Base-by-base conservation (phyloP, 2,329 filamentous ascomycete genomes). In the Botrytis tulipae region DNA sequence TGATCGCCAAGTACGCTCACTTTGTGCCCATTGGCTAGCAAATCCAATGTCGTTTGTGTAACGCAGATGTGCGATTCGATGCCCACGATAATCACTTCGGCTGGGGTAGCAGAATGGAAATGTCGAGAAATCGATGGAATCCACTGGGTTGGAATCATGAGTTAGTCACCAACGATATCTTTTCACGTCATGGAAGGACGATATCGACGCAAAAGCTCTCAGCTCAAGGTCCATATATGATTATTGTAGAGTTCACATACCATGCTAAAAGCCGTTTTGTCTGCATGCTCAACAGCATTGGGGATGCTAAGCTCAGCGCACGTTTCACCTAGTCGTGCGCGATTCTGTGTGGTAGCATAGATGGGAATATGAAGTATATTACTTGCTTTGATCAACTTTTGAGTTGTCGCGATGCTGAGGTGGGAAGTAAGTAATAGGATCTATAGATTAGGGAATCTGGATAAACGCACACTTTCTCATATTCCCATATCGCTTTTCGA, bases 31-130 rank as follows among this genome's bases (percentile, higher is more conserved):
- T 87, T 86, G 35, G 86, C 85, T 61, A 96, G 84, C 67, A 97
- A 84, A 84, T 98, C 95, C 60, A 98, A 86, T 25, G 93, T 90
- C 60, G 95, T 98, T 86, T 98, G 95, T 75, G 93, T 95, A 44
- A 98, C 90, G 85, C 95, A 98, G 81, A 98, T 96, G 83, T 98
- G 95, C 59, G 90, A 89, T 84, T 98, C 95, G 81, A 98, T 97
- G 54, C 95, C 95, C 25, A 97, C 91, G 76, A 98, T 89, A 72
- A 93, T 91, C 71, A 94, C 87, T 78, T 91, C 87, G 35, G 88
- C 84, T 0, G 80, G 80, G 0, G 82, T 78, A 1, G 80, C 75
- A 32, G 83, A 78, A 63, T 78, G 48, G 75, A 83, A 81, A 75
- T 82, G 79, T n/a, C 76, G 72, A 40, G 86, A 84, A 61, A 97